Conservation (phyloP, 192 early-diverging fungal species). For the Rhizophagus sp. region DNA sequence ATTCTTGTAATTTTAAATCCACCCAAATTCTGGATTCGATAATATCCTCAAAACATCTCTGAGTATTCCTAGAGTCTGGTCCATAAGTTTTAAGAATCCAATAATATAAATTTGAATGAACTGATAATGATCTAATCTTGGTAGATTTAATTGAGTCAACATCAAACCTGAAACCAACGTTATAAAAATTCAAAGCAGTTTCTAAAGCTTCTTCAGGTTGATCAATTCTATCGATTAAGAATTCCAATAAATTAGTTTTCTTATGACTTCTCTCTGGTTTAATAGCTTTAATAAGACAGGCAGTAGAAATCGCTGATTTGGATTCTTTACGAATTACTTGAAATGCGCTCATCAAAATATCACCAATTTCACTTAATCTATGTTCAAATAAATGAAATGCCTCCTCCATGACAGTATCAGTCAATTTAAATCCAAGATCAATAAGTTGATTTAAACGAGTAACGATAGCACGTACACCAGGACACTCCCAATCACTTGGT, state of each 20-base stretch:
- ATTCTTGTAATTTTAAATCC: background rate
- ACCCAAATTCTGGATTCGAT: background rate
- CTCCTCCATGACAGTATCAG: slow-evolving; percentile 8
- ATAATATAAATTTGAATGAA: background rate
- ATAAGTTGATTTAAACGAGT: background rate
- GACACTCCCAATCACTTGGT: background rate
- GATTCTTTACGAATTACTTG: background rate
- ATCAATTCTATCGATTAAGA: background rate
- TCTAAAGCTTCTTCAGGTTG: background rate
- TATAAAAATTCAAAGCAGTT: background rate
- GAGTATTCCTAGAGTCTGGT: background rate
- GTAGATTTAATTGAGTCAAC: background rate
- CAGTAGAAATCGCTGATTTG: background rate
- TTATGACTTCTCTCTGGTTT: background rate
- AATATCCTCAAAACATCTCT: background rate
- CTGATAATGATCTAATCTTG: background rate
- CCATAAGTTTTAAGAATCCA: background rate
- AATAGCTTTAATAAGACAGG: background rate
- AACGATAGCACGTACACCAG: background rate
- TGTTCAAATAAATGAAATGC: slow-evolving; percentile 18
- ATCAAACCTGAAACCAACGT: background rate
- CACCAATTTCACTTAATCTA: slow-evolving; percentile 13
- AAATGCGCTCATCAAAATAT: background rate
- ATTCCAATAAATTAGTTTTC: slow-evolving; percentile 2
- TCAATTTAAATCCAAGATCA: slow-evolving; percentile 15